These are phyloP conservation scores for Auriscalpium orientale DNA, from an alignment of 768 basidiomycete genomes.

Conservation along the genomic window DNA sequence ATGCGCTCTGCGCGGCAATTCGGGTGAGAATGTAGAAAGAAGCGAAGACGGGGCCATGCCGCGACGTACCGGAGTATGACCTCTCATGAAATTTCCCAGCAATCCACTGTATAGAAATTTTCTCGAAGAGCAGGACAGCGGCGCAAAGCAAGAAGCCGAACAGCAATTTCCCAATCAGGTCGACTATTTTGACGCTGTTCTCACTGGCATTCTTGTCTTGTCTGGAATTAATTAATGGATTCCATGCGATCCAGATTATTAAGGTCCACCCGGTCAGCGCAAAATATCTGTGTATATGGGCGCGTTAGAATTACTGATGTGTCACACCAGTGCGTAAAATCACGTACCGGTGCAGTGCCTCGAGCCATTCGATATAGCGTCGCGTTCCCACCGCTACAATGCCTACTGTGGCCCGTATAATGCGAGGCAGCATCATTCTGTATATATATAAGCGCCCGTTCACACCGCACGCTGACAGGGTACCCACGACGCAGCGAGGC, in stretches of 20 bases:
- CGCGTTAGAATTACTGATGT: slow-evolving; percentile 16
- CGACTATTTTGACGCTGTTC: slow-evolving; percentile 34
- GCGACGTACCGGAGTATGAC: slow-evolving; percentile 49
- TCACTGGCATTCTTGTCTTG: slow-evolving; percentile 25
- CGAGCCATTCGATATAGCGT: slow-evolving; percentile 76
- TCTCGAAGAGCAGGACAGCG: slow-evolving; percentile 69
- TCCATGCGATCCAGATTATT: slow-evolving; percentile 64
- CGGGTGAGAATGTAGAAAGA: background rate
- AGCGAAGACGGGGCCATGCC: background rate
- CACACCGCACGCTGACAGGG: background rate
- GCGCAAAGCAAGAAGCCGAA: slow-evolving; percentile 69
- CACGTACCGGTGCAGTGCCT: slow-evolving; percentile 52
- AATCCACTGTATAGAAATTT: slow-evolving; percentile 83
- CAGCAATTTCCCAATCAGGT: slow-evolving; percentile 54
- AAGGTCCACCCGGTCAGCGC: slow-evolving; percentile 64
- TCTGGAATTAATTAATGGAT: slow-evolving; percentile 50
- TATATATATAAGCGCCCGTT: background rate
- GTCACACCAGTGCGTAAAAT: background rate
- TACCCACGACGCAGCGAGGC: slow-evolving; percentile 56
- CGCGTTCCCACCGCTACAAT: slow-evolving; percentile 62
- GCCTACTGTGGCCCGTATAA: slow-evolving; percentile 61
- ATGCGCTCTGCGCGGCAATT: slow-evolving; percentile 58
- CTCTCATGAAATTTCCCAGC: slow-evolving; percentile 76
- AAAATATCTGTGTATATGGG: slow-evolving; percentile 36
- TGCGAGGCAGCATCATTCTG: slow-evolving; percentile 35